Evolutionary conservation across 2,329 filamentous ascomycete genomes (phyloP).

Genomic region (Xylariales sp.): DNA sequence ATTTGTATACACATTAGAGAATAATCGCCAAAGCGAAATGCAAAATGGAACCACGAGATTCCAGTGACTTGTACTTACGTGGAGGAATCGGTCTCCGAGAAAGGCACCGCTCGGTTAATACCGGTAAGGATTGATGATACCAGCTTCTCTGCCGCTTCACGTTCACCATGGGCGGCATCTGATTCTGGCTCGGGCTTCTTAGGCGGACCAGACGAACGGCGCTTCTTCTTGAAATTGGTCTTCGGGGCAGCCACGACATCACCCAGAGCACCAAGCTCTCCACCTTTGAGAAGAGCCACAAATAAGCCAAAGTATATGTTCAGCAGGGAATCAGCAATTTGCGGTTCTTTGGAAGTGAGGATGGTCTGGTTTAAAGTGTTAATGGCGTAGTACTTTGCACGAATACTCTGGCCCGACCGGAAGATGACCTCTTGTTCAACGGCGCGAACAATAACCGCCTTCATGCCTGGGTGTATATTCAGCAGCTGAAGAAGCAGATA

Average conservation of each 20-base stretch:
- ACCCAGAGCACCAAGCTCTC: slow-evolving; percentile 34
- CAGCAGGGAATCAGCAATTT: slow-evolving; percentile 74
- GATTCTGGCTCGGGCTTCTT: slow-evolving; percentile 31
- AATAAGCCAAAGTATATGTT: slow-evolving; percentile 93
- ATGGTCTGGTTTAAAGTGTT: slow-evolving; percentile 98
- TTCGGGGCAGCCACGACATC: slow-evolving; percentile 31
- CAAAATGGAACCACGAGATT: too few species aligned
- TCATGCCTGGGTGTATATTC: slow-evolving; percentile 89
- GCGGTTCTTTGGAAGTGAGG: slow-evolving; percentile 76
- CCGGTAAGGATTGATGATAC: slow-evolving; percentile 88
- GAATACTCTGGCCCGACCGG: slow-evolving; percentile 77
- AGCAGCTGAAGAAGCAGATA: slow-evolving; percentile 91
- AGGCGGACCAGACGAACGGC: slow-evolving; percentile 16
- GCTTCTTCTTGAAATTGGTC: slow-evolving; percentile 37
- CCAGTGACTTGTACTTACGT: too few species aligned
- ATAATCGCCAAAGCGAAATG: too few species aligned
- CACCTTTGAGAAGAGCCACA: slow-evolving; percentile 69
- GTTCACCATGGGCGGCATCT: slow-evolving; percentile 34
- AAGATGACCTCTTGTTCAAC: slow-evolving; percentile 88
- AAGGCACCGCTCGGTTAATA: slow-evolving; percentile 93
- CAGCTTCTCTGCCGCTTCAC: slow-evolving; percentile 83
- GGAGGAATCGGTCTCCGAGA: slow-evolving; percentile 74
- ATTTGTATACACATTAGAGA: too few species aligned
- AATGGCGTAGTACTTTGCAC: slow-evolving; percentile 92
- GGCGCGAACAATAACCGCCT: slow-evolving; percentile 75